Base-by-base conservation (phyloP, 192 early-diverging fungal species). In the Cladochytrium replicatum region DNA sequence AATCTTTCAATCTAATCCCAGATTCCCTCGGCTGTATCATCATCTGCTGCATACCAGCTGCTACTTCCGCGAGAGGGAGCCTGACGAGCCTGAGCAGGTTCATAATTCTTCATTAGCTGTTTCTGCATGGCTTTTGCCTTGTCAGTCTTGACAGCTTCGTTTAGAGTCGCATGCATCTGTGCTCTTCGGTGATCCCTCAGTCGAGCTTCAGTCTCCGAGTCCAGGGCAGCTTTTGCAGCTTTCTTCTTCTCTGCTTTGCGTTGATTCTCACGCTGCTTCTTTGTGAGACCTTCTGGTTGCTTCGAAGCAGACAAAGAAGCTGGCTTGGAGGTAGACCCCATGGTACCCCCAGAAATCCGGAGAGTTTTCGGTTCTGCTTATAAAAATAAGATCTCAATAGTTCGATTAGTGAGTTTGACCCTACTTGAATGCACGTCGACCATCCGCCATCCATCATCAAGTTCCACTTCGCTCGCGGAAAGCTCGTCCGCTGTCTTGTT, bases 251-350 rank as follows among this genome's bases (percentile, higher is more conserved):
- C 55, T 0, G 54, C 49, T 41, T 63, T 63, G 1, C 49, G 44
- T 27, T 53, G 55, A 46, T 63, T 63, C 41, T 63, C 55, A 9
- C 49, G 47, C 56, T 63, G 61, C 27, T 58, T 63, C 40, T 58
- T 63, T 3, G 61, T 63, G 1, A 63, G 30, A 23, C 17, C 37
- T 21, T 19, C 28, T 1, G 46, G 32, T 19, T n/a, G n/a, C n/a
- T n/a, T n/a, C n/a, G n/a, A n/a, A n/a, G 41, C 40, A 28, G 42
- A 25, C 3, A 49, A 23, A 22, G 50, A 24, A 15, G 50, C 17
- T 2, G 30, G 50, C 2, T 6, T 2, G 21, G 4, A 26, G 24
- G 5, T 25, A 45, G 21, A 15, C 13, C 43, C 29, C 11, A 17
- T 15, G 21, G 31, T 29, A 6, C 43, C 8, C 23, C 43, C 24